Evolutionary conservation across 345 rosid genomes (phyloP).

Genomic region (Nephelium lappaceum): DNA sequence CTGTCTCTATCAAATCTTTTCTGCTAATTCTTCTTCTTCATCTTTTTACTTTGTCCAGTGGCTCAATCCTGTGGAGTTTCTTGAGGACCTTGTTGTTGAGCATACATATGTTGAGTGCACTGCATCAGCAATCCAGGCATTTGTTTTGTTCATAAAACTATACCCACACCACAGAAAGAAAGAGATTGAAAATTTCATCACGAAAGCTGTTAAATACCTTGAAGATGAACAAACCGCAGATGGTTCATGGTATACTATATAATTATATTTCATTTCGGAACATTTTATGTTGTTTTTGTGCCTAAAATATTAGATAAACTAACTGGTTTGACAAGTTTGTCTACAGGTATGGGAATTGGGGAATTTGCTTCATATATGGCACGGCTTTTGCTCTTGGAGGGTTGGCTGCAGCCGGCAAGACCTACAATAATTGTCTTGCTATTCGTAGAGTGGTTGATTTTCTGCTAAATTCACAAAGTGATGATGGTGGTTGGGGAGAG

Average conservation of each 20-base stretch:
- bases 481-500: constrained; percentile 36
- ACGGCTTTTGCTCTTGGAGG: constrained; percentile 28
- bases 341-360: constrained; percentile 33
- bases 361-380: constrained; percentile 30
- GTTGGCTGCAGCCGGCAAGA: constrained; percentile 28
- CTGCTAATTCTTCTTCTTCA: too few species aligned
- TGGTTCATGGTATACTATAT: too few species aligned
- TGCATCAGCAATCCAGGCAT: constrained; percentile 39
- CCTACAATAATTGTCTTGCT: not conserved
- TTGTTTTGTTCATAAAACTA: constrained; percentile 35
- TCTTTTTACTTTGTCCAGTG: too few species aligned
- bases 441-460: constrained; percentile 23
- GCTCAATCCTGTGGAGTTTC: too few species aligned
- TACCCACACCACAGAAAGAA: constrained; percentile 40
- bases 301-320: too few species aligned
- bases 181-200: constrained; percentile 37
- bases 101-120: constrained; percentile 42
- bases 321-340: not conserved
- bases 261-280: too few species aligned
- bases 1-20: too few species aligned
- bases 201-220: constrained; percentile 32
- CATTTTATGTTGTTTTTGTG: too few species aligned
- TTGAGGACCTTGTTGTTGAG: too few species aligned
- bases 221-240: constrained; percentile 25
- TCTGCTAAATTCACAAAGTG: constrained; percentile 21